Conservation (phyloP, 1,284 basidiomycete genomes). For the Meripilus lineatus region DNA sequence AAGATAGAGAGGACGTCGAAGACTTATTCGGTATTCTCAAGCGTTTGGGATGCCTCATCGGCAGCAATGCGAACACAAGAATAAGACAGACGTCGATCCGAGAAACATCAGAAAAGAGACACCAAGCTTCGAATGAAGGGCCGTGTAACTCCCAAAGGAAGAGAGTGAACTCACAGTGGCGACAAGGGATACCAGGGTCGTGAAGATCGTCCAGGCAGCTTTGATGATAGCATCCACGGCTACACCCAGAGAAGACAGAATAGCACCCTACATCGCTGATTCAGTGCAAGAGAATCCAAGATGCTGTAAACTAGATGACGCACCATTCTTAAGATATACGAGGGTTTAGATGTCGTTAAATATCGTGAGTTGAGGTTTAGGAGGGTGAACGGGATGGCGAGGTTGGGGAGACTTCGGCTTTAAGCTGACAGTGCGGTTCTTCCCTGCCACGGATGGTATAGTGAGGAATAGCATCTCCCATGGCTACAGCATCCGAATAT, state of each 20-base stretch:
- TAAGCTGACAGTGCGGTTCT: background rate
- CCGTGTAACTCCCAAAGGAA: too few species aligned
- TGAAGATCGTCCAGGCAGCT: slow-evolving; percentile 46
- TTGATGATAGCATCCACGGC: slow-evolving; percentile 47
- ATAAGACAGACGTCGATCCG: background rate
- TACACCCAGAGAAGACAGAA: slow-evolving; percentile 49
- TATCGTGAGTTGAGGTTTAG: background rate
- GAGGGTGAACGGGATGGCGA: background rate
- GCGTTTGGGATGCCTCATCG: too few species aligned
- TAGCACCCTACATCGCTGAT: slow-evolving; percentile 47
- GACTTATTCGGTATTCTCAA: background rate
- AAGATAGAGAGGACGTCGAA: background rate
- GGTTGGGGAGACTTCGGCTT: background rate
- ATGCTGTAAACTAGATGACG: background rate
- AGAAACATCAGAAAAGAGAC: too few species aligned
- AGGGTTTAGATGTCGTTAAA: background rate
- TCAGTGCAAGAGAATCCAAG: background rate
- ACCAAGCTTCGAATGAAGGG: too few species aligned
- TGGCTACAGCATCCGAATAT: too few species aligned
- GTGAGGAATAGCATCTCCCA: too few species aligned
- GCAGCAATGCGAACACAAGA: background rate
- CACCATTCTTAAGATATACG: background rate
- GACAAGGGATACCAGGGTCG: slow-evolving; percentile 47
- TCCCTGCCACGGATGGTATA: too few species aligned
- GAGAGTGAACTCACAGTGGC: slow-evolving; percentile 36